A percentile compares a stretch with the other conserved stretches of the same genome.
Evolutionary conservation across 2,329 filamentous ascomycete genomes (phyloP).

Genomic region (Grosmannia penicillata): DNA sequence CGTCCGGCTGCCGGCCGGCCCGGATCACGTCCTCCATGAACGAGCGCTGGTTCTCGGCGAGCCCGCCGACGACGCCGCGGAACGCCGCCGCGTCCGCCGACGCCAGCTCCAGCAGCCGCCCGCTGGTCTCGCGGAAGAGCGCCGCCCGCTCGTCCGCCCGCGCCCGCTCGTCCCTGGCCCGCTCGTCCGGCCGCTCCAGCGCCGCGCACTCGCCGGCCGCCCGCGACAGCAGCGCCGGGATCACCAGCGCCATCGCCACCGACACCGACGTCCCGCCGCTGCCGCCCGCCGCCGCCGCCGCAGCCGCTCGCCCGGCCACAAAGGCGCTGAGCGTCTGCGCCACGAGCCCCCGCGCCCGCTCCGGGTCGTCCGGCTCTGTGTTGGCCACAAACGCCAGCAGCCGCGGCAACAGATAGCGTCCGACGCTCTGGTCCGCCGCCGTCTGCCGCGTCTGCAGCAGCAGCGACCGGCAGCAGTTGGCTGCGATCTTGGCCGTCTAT

Average conservation of each 20-base stretch:
- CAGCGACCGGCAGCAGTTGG: slow-evolving; percentile 76
- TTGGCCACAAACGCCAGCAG: slow-evolving; percentile 62
- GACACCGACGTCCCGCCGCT: slow-evolving; percentile 29
- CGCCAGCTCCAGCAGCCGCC: slow-evolving; percentile 66
- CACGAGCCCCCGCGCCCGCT: slow-evolving; percentile 55
- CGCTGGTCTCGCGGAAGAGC: slow-evolving; percentile 59
- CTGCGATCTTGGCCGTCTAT: slow-evolving; percentile 73
- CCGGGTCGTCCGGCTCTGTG: slow-evolving; percentile 61
- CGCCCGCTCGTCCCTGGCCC: slow-evolving; percentile 24
- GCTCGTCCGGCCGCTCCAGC: slow-evolving; percentile 6
- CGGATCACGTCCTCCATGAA: slow-evolving; percentile 74
- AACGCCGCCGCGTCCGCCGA: slow-evolving; percentile 60
- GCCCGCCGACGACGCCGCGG: slow-evolving; percentile 52
- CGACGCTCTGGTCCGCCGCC: slow-evolving; percentile 55
- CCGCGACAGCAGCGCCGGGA: slow-evolving; percentile 62
- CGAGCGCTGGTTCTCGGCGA: slow-evolving; percentile 55
- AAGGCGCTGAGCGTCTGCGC: slow-evolving; percentile 65
- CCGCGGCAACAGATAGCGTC: slow-evolving; percentile 58
- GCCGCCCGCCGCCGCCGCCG: slow-evolving; percentile 9
- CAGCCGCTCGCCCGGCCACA: slow-evolving; percentile 30
- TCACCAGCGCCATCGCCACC: slow-evolving; percentile 58
- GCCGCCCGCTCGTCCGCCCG: slow-evolving; percentile 21
- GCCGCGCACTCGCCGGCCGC: slow-evolving; percentile 43
- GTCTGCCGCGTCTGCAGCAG: slow-evolving; percentile 51
- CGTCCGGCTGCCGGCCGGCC: slow-evolving; percentile 34